Evolutionary conservation across 2,329 filamentous ascomycete species (phyloP), one percentile per base, ranked within the genome.

Genomic region (Cryphonectria naterciae): DNA sequence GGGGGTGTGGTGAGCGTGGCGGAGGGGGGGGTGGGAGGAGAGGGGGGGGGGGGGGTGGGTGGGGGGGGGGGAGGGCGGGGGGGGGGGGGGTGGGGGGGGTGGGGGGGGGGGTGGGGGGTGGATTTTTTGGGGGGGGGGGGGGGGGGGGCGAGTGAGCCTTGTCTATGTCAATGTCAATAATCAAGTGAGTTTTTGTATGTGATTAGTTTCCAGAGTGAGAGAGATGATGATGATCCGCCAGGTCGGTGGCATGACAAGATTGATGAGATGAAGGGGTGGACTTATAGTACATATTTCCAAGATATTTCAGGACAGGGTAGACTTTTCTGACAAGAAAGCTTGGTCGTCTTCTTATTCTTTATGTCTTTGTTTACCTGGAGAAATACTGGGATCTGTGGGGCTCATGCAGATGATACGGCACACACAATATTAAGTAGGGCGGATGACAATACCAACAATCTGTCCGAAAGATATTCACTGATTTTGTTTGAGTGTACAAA

Each of bases 351-450:
- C 2, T 25, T 22, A 6, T 22, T 5, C 19, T 65, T 43, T 65
- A 32, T 52, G 25, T 65, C 15, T 22, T 37, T 4, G n/a, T 10
- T 10, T 35, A n/a, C 22, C 5, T 49, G 46, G 22, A 3, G 46
- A 7, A 49, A 49, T 22, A 49, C 6, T 49, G 46, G 22, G 46
- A 22, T 49, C 5, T 49, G 22, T 49, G 17, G 17, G 22, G 46
- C 46, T n/a, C 22, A n/a, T 6, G 22, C 22, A 11, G 8, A n/a
- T n/a, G 7, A 49, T n/a, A 7, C 7, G 22, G 3, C 54, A 35
- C 64, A 19, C 64, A 66, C 46, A 66, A 66, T 66, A 66, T n/a
- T 56, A 66, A 56, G 64, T 49, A 66, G 28, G 32, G 2, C 22
- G 3, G 17, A 35, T 49, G 32, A 66, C 64, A 66, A 66, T 66